Evolutionary conservation across 1,284 basidiomycete species (phyloP), one percentile per base, ranked within the genome.

Genomic region (Moesziomyces antarcticus): DNA sequence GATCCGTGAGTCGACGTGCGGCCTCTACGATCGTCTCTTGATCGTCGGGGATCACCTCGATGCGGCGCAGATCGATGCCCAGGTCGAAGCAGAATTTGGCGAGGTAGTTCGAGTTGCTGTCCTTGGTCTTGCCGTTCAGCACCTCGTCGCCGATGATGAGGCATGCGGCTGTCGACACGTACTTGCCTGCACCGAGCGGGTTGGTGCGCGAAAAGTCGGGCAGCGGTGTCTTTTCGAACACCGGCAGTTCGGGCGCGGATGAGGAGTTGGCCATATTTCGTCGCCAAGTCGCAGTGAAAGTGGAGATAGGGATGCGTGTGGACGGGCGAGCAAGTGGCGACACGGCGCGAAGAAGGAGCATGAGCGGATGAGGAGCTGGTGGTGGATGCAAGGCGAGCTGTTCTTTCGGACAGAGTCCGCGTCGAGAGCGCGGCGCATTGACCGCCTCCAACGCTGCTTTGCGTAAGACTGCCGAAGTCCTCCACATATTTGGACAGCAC

Each of bases 1-100:
- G 48, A 0, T 0, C 0, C n/a, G 92, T 90, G 87, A 98, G 89
- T 6, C 93, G 88, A 53, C 89, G 86, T 35, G 92, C 93, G 1
- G 94, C 93, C 81, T 96, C 93, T 62, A 93, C 87, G 70, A 97
- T 97, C 82, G 94, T 91, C 11, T 89, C 89, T 81, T 94, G 91
- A 56, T 94, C 91, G 81, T 97, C 95, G 1, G 95, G 87, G 53
- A 98, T 91, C 52, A 97, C 93, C 79, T 97, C 93, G 80, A 97
- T 90, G n/a, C 74, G 58, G 21, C 87, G 85, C 64, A 82, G 49
- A 22, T 82, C 76, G 45, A 83, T 78, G 11, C 81, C 82, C 1
- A 77, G 68, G 43, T 78, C 72, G 52, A 84, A 84, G 53, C 82
- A 84, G 56, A 78, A 77, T 52, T 79, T 78, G n/a, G 87, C 87